Evolutionary conservation across 805 yeast species (phyloP).

Genomic region (Teunomyces aglyptinius): DNA sequence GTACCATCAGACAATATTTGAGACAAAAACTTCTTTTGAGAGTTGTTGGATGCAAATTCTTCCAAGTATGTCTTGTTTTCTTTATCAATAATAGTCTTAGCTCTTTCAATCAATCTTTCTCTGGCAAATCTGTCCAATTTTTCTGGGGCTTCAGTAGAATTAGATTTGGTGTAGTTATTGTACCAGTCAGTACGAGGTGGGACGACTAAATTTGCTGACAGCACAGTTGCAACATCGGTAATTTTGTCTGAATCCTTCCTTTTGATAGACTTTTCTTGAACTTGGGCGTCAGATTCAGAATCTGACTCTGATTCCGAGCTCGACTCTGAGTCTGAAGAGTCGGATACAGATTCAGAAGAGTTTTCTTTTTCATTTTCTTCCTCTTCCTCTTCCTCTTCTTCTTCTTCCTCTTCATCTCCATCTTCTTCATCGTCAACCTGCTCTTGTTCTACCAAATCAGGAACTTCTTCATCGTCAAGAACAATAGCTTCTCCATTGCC

Average conservation of each 20-base stretch:
- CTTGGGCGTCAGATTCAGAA: constrained; percentile 14
- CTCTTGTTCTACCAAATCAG: constrained; percentile 11
- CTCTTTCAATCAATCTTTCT: constrained; percentile 61
- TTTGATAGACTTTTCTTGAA: constrained; percentile 8
- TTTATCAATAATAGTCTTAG: constrained; percentile 58
- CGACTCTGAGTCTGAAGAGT: constrained; percentile 8
- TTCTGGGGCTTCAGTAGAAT: constrained; percentile 25
- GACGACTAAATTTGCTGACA: constrained; percentile 53
- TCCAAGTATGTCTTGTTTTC: constrained; percentile 73
- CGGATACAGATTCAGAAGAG: constrained; percentile 11
- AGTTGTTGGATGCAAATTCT: constrained; percentile 70
- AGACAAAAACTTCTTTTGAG: constrained; percentile 83
- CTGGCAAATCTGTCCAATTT: constrained; percentile 53
- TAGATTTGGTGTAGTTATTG: constrained; percentile 43
- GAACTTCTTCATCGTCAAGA: constrained; percentile 18
- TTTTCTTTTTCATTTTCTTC: constrained; percentile 35
- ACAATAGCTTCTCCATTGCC: constrained; percentile 34
- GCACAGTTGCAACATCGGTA: constrained; percentile 47
- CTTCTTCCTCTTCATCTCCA: constrained; percentile 37
- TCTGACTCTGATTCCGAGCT: constrained; percentile 11
- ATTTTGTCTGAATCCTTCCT: constrained; percentile 25
- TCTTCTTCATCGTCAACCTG: constrained; percentile 15
- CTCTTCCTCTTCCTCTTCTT: constrained; percentile 29
- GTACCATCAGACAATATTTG: constrained; percentile 93
- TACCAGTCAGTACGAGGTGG: constrained; percentile 78